These are phyloP conservation scores for Eimeria maxima DNA, from an alignment of 169 alveolate genomes.

Conservation along the genomic window DNA sequence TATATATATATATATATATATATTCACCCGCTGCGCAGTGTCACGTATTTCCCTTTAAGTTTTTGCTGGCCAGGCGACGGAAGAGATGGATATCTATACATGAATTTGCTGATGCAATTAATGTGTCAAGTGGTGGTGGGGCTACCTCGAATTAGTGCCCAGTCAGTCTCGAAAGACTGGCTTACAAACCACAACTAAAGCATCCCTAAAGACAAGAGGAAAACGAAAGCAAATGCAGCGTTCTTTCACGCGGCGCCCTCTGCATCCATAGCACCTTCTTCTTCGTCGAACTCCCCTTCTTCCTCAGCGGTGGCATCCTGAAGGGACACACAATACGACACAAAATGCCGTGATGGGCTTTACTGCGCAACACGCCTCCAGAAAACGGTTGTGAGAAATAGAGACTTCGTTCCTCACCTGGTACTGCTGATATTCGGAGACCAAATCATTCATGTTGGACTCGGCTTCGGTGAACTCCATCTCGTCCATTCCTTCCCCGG, in stretches of 20 bases:
- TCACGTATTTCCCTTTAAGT: constrained; percentile 19
- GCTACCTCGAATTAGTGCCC: not conserved
- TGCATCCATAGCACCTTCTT: constrained; percentile 86
- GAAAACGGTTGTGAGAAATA: too few species aligned
- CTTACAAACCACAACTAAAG: constrained; percentile 52
- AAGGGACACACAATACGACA: not conserved
- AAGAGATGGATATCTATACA: not conserved
- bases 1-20: constrained; percentile 1
- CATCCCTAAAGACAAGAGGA: constrained; percentile 65
- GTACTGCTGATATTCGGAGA: constrained; percentile 99
- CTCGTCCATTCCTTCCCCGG: constrained; percentile 97
- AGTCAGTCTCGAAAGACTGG: not conserved
- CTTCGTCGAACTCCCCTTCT: constrained; percentile 89
- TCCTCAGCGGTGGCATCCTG: constrained; percentile 93
- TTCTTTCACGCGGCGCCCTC: constrained; percentile 79
- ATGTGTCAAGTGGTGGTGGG: not conserved
- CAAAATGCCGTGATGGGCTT: too few species aligned
- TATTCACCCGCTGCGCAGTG: constrained; percentile 28
- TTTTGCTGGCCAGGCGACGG: constrained; percentile 47
- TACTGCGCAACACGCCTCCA: not conserved
- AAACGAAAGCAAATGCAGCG: constrained; percentile 1
- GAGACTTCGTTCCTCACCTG: constrained; percentile 85
- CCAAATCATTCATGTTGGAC: constrained; percentile 98
- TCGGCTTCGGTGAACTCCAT: constrained; percentile 99
- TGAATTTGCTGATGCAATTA: constrained; percentile 45